Evolutionary conservation across 2,329 filamentous ascomycete genomes (phyloP).

Genomic region (Bipolaris zeicola): DNA sequence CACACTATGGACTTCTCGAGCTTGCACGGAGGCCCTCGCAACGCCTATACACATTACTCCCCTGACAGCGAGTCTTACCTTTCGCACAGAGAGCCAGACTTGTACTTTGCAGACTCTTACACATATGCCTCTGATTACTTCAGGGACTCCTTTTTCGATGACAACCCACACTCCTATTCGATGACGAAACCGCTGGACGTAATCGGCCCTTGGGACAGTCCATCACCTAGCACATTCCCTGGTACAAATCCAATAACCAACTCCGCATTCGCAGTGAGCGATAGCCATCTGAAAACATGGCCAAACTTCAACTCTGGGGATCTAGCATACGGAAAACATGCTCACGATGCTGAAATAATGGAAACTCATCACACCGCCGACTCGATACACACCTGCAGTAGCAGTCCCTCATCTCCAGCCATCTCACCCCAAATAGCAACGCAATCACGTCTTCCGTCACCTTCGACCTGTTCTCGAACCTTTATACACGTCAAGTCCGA

Average conservation of each 20-base stretch:
- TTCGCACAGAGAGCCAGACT: not conserved
- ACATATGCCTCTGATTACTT: not conserved
- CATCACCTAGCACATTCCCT: not conserved
- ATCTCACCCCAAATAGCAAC: not conserved
- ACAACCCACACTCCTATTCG: not conserved
- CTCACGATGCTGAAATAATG: not conserved
- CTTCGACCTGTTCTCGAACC: not conserved
- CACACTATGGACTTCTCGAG: not conserved
- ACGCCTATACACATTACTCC: not conserved
- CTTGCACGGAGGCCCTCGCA: not conserved
- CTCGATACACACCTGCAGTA: not conserved
- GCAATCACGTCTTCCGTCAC: not conserved
- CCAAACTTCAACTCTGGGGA: not conserved
- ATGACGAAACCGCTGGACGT: not conserved
- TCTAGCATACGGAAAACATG: not conserved
- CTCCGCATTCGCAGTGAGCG: not conserved
- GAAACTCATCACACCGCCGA: not conserved
- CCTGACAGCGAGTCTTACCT: not conserved
- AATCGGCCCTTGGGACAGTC: not conserved
- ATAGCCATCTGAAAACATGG: not conserved
- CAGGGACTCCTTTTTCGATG: not conserved
- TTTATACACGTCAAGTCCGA: conserved; percentile 1
- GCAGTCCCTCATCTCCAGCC: not conserved
- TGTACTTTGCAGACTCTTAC: not conserved
- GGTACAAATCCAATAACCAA: not conserved